phyloP scores from a whole-genome alignment of 2,329 filamentous ascomycete species.

The Sarocladium strictum region DNA sequence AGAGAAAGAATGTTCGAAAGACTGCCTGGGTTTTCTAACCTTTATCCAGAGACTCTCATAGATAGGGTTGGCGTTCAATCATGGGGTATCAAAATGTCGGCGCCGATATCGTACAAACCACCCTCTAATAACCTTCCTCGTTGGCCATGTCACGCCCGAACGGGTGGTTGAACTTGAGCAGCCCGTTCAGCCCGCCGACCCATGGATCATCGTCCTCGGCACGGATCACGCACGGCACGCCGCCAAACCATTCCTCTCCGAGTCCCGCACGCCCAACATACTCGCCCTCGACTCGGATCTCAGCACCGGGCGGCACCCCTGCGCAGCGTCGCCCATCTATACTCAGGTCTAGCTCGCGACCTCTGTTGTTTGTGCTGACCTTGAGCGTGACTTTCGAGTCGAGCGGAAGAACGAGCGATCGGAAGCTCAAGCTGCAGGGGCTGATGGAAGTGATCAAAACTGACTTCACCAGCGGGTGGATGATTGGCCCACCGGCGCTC shows the following conservation, averaged over 20 bases:
- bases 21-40: too few relatives aligned
- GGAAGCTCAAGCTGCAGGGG: constrained; percentile 84
- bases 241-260: constrained; percentile 58
- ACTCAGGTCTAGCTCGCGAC: constrained; percentile 70
- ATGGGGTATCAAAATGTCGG: too few relatives aligned
- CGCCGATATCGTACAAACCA: background rate
- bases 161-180: constrained; percentile 96
- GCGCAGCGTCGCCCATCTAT: constrained; percentile 68
- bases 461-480: constrained; percentile 85
- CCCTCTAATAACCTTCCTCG: background rate
- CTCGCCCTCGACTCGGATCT: constrained; percentile 85
- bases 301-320: constrained; percentile 65
- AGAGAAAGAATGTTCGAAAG: too few relatives aligned
- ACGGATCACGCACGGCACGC: constrained; percentile 87
- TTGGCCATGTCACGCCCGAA: constrained; percentile 56
- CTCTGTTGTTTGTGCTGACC: constrained; percentile 74
- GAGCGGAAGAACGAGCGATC: constrained; percentile 81
- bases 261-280: constrained; percentile 49
- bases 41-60: too few relatives aligned
- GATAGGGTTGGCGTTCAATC: too few relatives aligned
- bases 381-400: constrained; percentile 78
- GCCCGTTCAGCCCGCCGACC: constrained; percentile 88
- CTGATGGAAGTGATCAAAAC: constrained; percentile 92
- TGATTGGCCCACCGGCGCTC: constrained; percentile 87
- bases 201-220: constrained; percentile 79